Evolutionary conservation across 164 flowering plant species (phyloP), one percentile per base, ranked within the genome.

Genomic region (Vitis amurensis): DNA sequence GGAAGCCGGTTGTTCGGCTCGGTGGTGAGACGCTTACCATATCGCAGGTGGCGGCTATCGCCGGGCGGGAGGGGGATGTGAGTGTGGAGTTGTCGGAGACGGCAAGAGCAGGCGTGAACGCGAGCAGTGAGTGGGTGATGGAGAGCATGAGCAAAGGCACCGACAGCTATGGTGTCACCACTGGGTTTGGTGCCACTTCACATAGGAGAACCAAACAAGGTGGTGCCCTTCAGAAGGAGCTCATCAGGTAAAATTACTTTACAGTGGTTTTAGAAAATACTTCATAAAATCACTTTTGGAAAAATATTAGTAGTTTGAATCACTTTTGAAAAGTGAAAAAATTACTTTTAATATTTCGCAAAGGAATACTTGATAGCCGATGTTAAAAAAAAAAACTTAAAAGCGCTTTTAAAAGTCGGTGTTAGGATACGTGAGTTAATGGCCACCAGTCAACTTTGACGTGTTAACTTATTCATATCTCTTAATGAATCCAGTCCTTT

Each of bases 141-240:
- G 77, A 74, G 14, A 70, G 77, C 58, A 63, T 69, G 68, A 73
- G 68, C 59, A 77, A 74, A 60, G 82, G 84, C 14, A 78, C 84
- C 0, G 84, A 81, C 70, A 81, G 81, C 51, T 75, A 81, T 49
- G 83, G 83, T 11, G 80, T 80, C 15, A 80, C 83, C 29, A 80
- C 83, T 11, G 83, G 83, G 12, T 81, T 81, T 67, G 84, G 84
- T 59, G 79, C 84, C 49, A 79, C 82, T 16, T 79, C 82, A 4
- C 82, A 79, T 65, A 64, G 82, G 66, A 71, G 84, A 16, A 78
- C 84, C 15, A 73, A 68, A 65, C 73, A 78, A 61, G 82, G 79
- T 2, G 77, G 55, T 4, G 84, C 80, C 9, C 77, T 81, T 29
- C 84, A 81, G 67, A 61, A 70, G 9, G 84, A 81, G 72, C 84